Base-by-base conservation (phyloP, 164 flowering plant genomes). In the Annona cherimola region DNA sequence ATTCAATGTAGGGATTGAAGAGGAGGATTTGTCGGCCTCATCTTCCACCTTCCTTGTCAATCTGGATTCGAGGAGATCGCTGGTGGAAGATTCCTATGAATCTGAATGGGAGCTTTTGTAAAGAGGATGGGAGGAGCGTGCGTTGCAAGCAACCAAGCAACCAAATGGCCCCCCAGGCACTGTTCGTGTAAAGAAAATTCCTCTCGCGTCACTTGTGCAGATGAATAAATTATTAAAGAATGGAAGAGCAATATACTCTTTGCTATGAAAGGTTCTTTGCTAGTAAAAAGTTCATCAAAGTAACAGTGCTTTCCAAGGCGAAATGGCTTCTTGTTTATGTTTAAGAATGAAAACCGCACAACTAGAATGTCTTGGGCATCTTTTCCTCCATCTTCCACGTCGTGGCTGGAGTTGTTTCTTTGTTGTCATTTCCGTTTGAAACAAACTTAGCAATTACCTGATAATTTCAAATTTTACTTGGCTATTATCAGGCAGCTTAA, bases 31-130 rank as follows among this genome's bases (percentile, higher is more conserved):
- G 61, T 60, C 11, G 55, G 66, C 54, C 4, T 59, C 67, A 20
- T 61, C 76, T 55, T 55, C 83, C 40, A 16, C 54, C 43, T 35
- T 68, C 42, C 2, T 63, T 1, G 42, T 12, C 55, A 57, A 60
- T 63, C 63, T 70, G 63, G 77, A 77, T 62, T 16, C 67, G 4
- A 68, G 69, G 69, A 75, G 73, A 59, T 62, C 40, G 26, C 61
- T 70, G 45, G 57, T 43, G 42, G 69, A 75, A 59, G 73, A 83
- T 42, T 2, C 54, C 54, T 66, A 40, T 63, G 93, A 88, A 74
- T 82, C 89, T 26, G 94, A 88, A 26, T 90, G 94, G 94, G 94
- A 89, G 78, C 81, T 92, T 77, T 84, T 89, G 67, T 89, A 84
- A 77, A 69, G 66, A 39, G 35, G 14, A 61, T 19, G 43, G 26